A percentile compares a stretch with the other conserved stretches of the same genome.
These are phyloP conservation scores for Pichia kudriavzevii DNA, from an alignment of 1,139 yeast genomes.

Conservation along the genomic window DNA sequence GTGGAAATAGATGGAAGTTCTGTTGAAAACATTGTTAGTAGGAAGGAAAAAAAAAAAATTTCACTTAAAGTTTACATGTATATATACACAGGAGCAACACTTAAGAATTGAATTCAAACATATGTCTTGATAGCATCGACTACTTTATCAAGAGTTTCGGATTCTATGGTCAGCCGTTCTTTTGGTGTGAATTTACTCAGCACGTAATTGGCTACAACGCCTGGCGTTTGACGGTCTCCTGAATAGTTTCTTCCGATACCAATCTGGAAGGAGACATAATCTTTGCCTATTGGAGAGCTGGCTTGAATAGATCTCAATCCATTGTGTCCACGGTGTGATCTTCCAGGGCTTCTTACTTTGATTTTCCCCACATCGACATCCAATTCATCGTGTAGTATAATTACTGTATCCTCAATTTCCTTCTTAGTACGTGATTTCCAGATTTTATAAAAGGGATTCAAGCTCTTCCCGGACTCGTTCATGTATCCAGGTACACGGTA, in stretches of 20 bases:
- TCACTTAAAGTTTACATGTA: no score
- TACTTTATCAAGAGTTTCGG: conserved; percentile 35
- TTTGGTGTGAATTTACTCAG: conserved; percentile 37
- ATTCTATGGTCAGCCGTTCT: conserved; percentile 32
- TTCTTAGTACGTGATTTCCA: no score
- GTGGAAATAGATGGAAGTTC: conserved; percentile 98
- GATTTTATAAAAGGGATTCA: conserved; percentile 46
- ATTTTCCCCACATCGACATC: conserved; percentile 56
- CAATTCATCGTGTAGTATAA: conserved; percentile 72
- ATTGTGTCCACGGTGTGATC: conserved; percentile 72
- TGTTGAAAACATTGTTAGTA: conserved; percentile 36
- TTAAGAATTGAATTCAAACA: no score
- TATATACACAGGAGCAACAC: no score
- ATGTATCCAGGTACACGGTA: conserved; percentile 52
- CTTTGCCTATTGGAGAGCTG: conserved; percentile 30
- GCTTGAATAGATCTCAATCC: conserved; percentile 57
- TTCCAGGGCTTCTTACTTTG: conserved; percentile 47
- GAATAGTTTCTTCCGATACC: conserved; percentile 66
- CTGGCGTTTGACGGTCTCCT: conserved; percentile 27
- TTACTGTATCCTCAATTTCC: conserved; percentile 22
- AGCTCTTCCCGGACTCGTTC: conserved; percentile 59
- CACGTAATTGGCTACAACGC: conserved; percentile 55
- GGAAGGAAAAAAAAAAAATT: no score
- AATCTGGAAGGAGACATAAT: conserved; percentile 47
- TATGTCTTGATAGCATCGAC: no score